These are phyloP conservation scores for Orbilia ellipsospora DNA, from an alignment of 2,329 filamentous ascomycete species.

Conservation along the genomic window DNA sequence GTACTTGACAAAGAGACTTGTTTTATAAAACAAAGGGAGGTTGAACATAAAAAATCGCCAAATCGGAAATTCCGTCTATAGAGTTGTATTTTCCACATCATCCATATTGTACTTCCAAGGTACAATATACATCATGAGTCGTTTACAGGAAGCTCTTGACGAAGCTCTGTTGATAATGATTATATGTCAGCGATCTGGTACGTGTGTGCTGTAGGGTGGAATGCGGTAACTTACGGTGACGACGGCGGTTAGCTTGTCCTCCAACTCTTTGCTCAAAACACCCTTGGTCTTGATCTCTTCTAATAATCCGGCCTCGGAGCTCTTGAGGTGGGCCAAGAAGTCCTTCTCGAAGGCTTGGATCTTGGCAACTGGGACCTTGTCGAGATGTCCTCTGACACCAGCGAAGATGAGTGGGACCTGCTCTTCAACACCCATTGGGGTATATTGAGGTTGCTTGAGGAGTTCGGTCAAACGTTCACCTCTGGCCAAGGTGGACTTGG, in stretches of 20 bases:
- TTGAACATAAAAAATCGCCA: conserved; percentile 31
- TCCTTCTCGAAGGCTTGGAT: conserved; percentile 91
- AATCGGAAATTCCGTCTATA: conserved; percentile 44
- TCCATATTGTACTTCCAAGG: conserved; percentile 56
- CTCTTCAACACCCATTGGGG: conserved; percentile 97
- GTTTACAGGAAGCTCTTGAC: conserved; percentile 57
- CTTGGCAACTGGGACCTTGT: conserved; percentile 87
- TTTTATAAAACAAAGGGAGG: conserved; percentile 16
- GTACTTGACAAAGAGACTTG: conserved; percentile 41
- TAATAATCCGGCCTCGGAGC: conserved; percentile 85
- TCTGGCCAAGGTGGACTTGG: conserved; percentile 97
- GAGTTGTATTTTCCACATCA: conserved; percentile 42
- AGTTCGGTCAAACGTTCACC: conserved; percentile 86
- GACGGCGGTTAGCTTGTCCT: conserved; percentile 82
- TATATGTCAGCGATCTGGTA: conserved; percentile 16
- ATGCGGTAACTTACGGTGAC: conserved; percentile 62
- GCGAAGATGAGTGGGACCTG: conserved; percentile 99
- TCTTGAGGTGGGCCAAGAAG: conserved; percentile 91
- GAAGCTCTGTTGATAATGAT: conserved; percentile 51
- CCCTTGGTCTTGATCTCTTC: conserved; percentile 94
- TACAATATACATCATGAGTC: conserved; percentile 41
- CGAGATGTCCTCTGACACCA: conserved; percentile 97
- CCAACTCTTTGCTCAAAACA: conserved; percentile 92
- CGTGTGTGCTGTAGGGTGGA: background rate
- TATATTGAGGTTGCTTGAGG: conserved; percentile 90